Evolutionary conservation across 495 filamentous ascomycete species (phyloP).

Genomic region (Penicillium psychrofluorescens): DNA sequence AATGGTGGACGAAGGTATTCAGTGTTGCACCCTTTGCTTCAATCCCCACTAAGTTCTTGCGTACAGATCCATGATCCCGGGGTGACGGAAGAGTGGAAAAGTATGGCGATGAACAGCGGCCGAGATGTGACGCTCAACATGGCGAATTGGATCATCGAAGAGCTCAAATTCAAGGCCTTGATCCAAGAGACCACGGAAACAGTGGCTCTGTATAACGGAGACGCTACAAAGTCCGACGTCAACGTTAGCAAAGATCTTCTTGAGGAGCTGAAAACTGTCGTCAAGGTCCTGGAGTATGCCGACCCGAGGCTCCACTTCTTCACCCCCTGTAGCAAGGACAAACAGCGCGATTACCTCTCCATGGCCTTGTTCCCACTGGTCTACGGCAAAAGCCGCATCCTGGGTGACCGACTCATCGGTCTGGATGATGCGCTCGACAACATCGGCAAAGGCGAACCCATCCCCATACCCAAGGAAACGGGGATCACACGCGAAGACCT

Average conservation of each 20-base stretch:
- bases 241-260: constrained; percentile 20
- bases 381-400: constrained; percentile 30
- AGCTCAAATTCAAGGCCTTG: constrained; percentile 42
- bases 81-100: constrained; percentile 30
- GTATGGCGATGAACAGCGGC: constrained; percentile 19
- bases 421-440: constrained; percentile 17
- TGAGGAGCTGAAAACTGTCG: constrained; percentile 21
- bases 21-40: neutral
- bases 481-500: constrained; percentile 28
- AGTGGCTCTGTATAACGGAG: constrained; percentile 29
- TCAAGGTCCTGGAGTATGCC: constrained; percentile 11
- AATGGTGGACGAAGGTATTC: constrained; percentile 45
- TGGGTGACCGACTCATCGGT: constrained; percentile 16
- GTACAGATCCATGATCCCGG: constrained; percentile 33
- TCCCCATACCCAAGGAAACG: constrained; percentile 17
- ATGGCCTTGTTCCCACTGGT: constrained; percentile 37
- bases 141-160: constrained; percentile 46
- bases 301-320: constrained; percentile 9
- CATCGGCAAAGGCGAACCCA: constrained; percentile 21
- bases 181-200: constrained; percentile 22
- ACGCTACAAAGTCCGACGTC: constrained; percentile 34
- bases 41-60: neutral
- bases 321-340: constrained; percentile 12
- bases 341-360: constrained; percentile 30
- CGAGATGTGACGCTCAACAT: constrained; percentile 37